Percentiles rank a stretch among this genome's conserved stretches.
Conservation (phyloP, 192 early-diverging fungal genomes). For the Piromyces sp. region DNA sequence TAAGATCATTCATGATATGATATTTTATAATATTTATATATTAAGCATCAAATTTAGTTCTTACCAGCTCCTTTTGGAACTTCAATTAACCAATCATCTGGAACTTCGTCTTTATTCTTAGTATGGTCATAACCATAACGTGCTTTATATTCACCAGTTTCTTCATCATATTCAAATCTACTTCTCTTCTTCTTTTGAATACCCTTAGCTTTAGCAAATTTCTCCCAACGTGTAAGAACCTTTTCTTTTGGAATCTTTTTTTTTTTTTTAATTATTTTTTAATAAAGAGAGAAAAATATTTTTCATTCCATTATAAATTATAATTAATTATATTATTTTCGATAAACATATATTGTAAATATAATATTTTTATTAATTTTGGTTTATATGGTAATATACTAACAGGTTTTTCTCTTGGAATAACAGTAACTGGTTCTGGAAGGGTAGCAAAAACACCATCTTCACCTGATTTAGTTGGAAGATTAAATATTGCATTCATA, state of each 20-base stretch:
- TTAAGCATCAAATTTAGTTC: too few species aligned
- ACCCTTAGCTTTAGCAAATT: slow-evolving; percentile 91
- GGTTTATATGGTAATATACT: neutral
- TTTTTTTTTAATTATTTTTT: too few species aligned
- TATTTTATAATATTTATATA: too few species aligned
- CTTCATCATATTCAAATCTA: slow-evolving; percentile 71
- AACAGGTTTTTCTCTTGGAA: slow-evolving; percentile 82
- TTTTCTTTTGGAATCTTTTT: slow-evolving; percentile 62
- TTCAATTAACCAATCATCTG: slow-evolving; percentile 85
- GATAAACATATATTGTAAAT: neutral
- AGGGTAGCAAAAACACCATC: slow-evolving; percentile 64
- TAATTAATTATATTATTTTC: too few species aligned
- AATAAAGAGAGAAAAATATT: too few species aligned
- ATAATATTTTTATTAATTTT: neutral
- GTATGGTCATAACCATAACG: slow-evolving; percentile 78
- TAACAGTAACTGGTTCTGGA: slow-evolving; percentile 36
- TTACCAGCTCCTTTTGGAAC: slow-evolving; percentile 52
- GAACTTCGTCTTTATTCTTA: slow-evolving; percentile 40
- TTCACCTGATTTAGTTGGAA: slow-evolving; percentile 41
- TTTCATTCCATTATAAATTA: too few species aligned
- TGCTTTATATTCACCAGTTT: slow-evolving; percentile 60
- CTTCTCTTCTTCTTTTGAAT: slow-evolving; percentile 75
- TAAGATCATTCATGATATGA: too few species aligned
- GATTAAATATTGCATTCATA: slow-evolving; percentile 73
- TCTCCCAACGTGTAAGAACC: slow-evolving; percentile 89